Base-by-base conservation (phyloP, 2,329 filamentous ascomycete genomes). In the Botrytis medusae region DNA sequence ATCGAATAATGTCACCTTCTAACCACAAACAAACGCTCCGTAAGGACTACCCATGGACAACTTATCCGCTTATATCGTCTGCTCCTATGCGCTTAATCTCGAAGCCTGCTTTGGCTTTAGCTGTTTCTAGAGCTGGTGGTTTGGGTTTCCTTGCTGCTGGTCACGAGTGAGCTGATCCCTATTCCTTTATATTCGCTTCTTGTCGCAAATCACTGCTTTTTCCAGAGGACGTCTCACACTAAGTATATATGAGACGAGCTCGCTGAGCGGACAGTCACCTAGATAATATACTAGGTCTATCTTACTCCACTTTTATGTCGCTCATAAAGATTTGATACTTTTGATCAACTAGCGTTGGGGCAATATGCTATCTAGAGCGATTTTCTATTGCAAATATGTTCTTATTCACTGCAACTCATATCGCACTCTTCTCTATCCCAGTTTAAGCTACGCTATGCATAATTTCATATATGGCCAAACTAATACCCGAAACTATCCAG, bases 71-170 rank as follows among this genome's bases (percentile, higher is more conserved):
- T 32, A 85, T 94, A 44, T 84, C 86, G 63, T 84, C 85, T 54
- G 91, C 90, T 1, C 92, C 92, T 0, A 93, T 94, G 92, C 87
- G 90, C 63, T 84, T 89, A 51, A 88, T 93, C 86, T 77, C 85
- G 81, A 78, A 86, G 80, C 74, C 85, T 79, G 77, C 82, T 0
- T 85, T 93, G 4, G 89, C 90, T 4, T 83, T 89, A 46, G 86
- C 89, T 61, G 86, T 93, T 22, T 89, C 87, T 2, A 82, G 82
- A 77, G 86, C 87, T 46, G 85, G 86, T 8, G 86, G 86, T 6
- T 74, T 87, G 1, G 87, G 85, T 18, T 86, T 86, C 76, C 82
- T 86, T 63, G 85, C 83, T 2, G 82, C 82, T 0, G 79, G 82
- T 77, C 79, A 76, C 4, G 83, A 82, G 71, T 72, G 71, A 72